These are phyloP conservation scores for Barbatosphaeria neglecta DNA, from an alignment of 495 filamentous ascomycete genomes.

Conservation along the genomic window DNA sequence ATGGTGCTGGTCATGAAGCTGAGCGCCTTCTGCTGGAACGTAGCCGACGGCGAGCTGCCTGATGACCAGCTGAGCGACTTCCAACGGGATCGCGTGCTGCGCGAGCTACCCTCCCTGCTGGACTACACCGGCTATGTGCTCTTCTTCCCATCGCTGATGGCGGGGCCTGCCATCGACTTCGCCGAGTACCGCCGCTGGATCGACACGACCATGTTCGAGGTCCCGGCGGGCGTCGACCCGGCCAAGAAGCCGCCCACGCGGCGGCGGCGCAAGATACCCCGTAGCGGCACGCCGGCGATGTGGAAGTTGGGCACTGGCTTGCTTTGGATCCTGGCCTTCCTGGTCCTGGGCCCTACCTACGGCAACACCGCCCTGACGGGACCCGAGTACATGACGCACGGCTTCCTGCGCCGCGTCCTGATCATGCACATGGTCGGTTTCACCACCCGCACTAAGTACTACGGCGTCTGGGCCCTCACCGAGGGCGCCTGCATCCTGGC, in stretches of 20 bases:
- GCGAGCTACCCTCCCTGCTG: slow-evolving; percentile 56
- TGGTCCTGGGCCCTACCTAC: slow-evolving; percentile 62
- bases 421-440: slow-evolving; percentile 73
- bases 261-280: slow-evolving; percentile 88
- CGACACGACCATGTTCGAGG: slow-evolving; percentile 85
- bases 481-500: slow-evolving; percentile 44
- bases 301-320: slow-evolving; percentile 63
- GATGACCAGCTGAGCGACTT: slow-evolving; percentile 69
- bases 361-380: slow-evolving; percentile 47
- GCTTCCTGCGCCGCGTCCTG: slow-evolving; percentile 60
- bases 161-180: slow-evolving; percentile 86
- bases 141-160: slow-evolving; percentile 86
- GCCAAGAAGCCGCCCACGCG: slow-evolving; percentile 71
- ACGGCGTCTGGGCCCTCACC: slow-evolving; percentile 86
- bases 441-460: slow-evolving; percentile 78
- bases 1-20: slow-evolving; percentile 99
- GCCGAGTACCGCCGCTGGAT: slow-evolving; percentile 87
- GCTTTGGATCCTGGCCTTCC: slow-evolving; percentile 66
- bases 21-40: slow-evolving; percentile 94
- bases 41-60: slow-evolving; percentile 76
- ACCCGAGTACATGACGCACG: slow-evolving; percentile 50
- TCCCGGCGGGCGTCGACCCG: slow-evolving; percentile 66
- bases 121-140: slow-evolving; percentile 84
- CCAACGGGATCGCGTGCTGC: slow-evolving; percentile 73
- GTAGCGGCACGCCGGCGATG: slow-evolving; percentile 75